phyloP scores from a whole-genome alignment of 139 green algal species.

The Pedinophyceae sp. region DNA sequence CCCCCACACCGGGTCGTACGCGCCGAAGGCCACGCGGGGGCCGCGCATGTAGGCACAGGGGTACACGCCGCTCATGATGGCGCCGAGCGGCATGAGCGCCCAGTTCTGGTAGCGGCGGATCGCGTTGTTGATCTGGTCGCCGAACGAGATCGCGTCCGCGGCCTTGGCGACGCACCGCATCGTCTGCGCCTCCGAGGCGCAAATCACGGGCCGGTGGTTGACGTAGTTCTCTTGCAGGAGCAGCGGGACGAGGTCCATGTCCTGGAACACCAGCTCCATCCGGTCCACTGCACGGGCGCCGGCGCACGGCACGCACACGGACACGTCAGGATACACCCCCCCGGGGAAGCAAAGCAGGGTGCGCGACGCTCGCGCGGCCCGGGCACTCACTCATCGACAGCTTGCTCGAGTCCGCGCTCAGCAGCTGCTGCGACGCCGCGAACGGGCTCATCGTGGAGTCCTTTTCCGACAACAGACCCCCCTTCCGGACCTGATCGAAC shows the following conservation, averaged over 20 bases:
- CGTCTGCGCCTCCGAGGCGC: neutral
- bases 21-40: slow-evolving; percentile 35
- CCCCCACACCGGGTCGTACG: slow-evolving; percentile 49
- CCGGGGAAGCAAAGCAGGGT: no score
- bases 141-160: slow-evolving; percentile 58
- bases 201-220: slow-evolving; percentile 44
- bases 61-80: slow-evolving; percentile 46
- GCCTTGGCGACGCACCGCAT: slow-evolving; percentile 67
- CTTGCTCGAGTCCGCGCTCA: slow-evolving; percentile 20
- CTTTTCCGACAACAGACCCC: slow-evolving; percentile 12
- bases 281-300: slow-evolving; percentile 16
- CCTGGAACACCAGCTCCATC: slow-evolving; percentile 75
- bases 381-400: slow-evolving; percentile 16
- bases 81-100: slow-evolving; percentile 46
- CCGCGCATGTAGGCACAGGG: slow-evolving; percentile 62
- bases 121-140: slow-evolving; percentile 60
- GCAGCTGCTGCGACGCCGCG: slow-evolving; percentile 46
- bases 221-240: slow-evolving; percentile 88
- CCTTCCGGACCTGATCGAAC: slow-evolving; percentile 58
- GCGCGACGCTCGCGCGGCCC: no score
- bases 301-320: slow-evolving; percentile 13
- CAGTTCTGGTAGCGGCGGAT: slow-evolving; percentile 56
- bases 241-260: slow-evolving; percentile 82
- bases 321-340: no score
- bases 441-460: slow-evolving; percentile 82